phyloP scores from a whole-genome alignment of 306 rosid genomes.

The Fragaria iinumae region DNA sequence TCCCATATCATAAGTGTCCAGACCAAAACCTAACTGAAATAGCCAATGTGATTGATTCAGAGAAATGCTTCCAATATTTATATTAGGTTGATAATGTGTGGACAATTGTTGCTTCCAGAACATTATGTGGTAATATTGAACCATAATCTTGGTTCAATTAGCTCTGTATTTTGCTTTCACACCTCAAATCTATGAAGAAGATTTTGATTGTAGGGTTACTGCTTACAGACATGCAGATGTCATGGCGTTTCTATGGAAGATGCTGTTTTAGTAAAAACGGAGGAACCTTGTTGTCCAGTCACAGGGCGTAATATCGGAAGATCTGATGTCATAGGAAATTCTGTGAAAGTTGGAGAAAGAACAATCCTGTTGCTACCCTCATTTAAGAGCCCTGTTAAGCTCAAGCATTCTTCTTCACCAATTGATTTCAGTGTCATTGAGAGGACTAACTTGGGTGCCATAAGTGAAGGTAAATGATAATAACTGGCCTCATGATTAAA shows the following conservation, averaged over 20 bases:
- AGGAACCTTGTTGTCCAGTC: slow-evolving; percentile 47
- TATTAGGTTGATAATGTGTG: background rate
- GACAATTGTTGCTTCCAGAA: slow-evolving; percentile 10
- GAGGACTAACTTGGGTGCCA: slow-evolving; percentile 61
- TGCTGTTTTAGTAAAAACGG: slow-evolving; percentile 27
- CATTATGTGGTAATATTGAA: background rate
- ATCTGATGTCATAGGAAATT: slow-evolving; percentile 43
- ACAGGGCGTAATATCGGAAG: slow-evolving; percentile 53
- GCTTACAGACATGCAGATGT: slow-evolving; percentile 70
- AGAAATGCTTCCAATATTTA: background rate
- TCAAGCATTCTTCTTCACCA: slow-evolving; percentile 42
- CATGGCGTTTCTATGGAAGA: slow-evolving; percentile 59
- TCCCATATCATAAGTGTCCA: background rate
- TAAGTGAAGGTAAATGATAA: slow-evolving; percentile 59
- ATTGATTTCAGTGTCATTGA: slow-evolving; percentile 49
- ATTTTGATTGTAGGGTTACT: slow-evolving; percentile 28
- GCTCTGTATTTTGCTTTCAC: background rate
- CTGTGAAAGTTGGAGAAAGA: slow-evolving; percentile 62
- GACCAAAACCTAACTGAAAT: background rate
- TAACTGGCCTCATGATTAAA: background rate
- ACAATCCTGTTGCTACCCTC: slow-evolving; percentile 61
- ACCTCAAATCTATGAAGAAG: slow-evolving; percentile 12
- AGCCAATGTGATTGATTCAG: background rate
- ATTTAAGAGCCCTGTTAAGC: slow-evolving; percentile 40
- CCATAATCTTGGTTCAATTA: background rate